Conservation (phyloP, 129 eudicot species). For the Gnaphalium uliginosum region DNA sequence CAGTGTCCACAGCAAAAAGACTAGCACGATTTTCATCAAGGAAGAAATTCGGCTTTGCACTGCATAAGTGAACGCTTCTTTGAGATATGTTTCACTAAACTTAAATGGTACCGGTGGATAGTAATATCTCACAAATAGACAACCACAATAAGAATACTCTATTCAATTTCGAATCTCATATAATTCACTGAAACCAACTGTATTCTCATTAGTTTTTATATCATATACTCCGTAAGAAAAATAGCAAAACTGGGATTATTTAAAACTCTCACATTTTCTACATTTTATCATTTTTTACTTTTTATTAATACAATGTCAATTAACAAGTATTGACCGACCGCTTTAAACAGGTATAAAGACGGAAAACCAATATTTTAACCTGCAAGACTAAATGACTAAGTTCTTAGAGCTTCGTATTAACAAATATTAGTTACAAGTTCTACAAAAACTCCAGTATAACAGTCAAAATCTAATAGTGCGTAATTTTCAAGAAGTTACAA, state of each 20-base stretch:
- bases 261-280: not conserved
- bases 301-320: not conserved
- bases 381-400: not conserved
- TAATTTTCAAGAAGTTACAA: not conserved
- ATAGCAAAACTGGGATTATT: not conserved
- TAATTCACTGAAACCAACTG: not conserved
- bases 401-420: not conserved
- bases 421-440: not conserved
- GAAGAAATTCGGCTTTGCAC: constrained; percentile 97
- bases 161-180: not conserved
- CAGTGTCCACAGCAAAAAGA: constrained; percentile 85
- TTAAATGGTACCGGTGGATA: not conserved
- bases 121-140: not conserved
- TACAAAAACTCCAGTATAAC: not conserved
- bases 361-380: not conserved
- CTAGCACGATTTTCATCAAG: constrained; percentile 86
- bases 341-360: not conserved
- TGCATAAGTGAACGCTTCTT: constrained; percentile 29
- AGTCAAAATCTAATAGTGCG: not conserved
- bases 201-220: not conserved
- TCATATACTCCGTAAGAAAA: not conserved
- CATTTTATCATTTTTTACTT: not conserved
- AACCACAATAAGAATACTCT: not conserved
- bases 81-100: constrained; percentile 20
- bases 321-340: not conserved